Conservation (phyloP, 257 asterid species). For the Linderniella brevidens region DNA sequence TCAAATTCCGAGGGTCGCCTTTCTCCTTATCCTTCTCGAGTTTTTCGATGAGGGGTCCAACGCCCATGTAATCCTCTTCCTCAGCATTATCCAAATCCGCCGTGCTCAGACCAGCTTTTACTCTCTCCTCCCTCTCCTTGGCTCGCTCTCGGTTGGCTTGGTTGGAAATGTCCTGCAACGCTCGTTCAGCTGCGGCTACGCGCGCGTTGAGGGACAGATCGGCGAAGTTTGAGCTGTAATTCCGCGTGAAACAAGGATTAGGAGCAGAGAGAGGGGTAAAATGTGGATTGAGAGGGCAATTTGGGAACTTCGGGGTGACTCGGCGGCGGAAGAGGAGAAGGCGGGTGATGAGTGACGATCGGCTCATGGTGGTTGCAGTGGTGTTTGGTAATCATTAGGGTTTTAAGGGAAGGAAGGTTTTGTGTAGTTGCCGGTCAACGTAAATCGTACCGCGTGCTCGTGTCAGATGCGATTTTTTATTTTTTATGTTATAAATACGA, state of each 20-base stretch:
- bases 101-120: conserved; percentile 37
- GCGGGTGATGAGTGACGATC: conserved; percentile 15
- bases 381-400: no score
- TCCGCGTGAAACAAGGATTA: conserved; percentile 11
- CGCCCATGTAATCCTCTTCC: conserved; percentile 36
- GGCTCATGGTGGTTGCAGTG: conserved; percentile 12
- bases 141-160: conserved; percentile 26
- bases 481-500: no score
- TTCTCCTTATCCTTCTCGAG: conserved; percentile 30
- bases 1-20: conserved; percentile 14
- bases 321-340: conserved; percentile 19
- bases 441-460: no score
- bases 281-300: conserved; percentile 6
- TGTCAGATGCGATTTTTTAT: no score
- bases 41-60: conserved; percentile 29
- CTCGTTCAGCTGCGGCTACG: conserved; percentile 17
- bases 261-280: conserved; percentile 3
- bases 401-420: no score
- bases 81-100: conserved; percentile 40
- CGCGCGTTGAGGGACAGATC: conserved; percentile 14
- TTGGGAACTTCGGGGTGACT: conserved; percentile 4
- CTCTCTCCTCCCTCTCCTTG: conserved; percentile 38
- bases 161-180: conserved; percentile 16
- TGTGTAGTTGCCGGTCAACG: no score
- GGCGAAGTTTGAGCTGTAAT: conserved; percentile 10